Conservation (phyloP, 495 filamentous ascomycete species). For the Bacidia rubella region DNA sequence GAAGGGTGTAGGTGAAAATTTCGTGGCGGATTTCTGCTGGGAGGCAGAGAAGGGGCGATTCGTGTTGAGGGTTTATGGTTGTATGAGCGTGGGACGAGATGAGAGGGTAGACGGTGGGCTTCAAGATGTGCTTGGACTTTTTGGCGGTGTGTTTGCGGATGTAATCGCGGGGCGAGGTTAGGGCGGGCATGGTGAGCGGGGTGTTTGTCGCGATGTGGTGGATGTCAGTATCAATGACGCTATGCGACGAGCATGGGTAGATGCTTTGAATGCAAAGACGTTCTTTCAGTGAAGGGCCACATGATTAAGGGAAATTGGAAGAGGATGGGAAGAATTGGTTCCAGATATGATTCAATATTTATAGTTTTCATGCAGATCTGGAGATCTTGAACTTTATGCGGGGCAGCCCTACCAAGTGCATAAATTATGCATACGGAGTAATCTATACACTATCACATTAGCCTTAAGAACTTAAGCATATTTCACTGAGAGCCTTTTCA, state of each 20-base stretch:
- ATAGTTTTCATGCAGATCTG: too few species aligned
- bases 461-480: too few species aligned
- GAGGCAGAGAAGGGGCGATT: slow-evolving; percentile 22
- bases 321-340: too few species aligned
- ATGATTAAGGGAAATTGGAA: too few species aligned
- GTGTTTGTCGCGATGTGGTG: background rate
- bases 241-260: background rate
- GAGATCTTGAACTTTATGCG: background rate
- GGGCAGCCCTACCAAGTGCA: background rate
- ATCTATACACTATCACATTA: too few species aligned
- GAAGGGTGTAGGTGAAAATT: slow-evolving; percentile 21
- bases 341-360: too few species aligned
- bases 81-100: background rate
- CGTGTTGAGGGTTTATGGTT: slow-evolving; percentile 12
- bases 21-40: slow-evolving; percentile 21
- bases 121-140: background rate
- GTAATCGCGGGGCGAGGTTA: background rate
- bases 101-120: background rate
- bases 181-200: background rate
- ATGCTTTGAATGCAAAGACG: background rate
- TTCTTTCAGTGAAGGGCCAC: too few species aligned
- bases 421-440: background rate
- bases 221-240: background rate
- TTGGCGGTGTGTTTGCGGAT: slow-evolving; percentile 1
- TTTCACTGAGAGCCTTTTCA: too few species aligned